phyloP scores from a whole-genome alignment of 192 early-diverging fungal genomes.

The Backusella circina region DNA sequence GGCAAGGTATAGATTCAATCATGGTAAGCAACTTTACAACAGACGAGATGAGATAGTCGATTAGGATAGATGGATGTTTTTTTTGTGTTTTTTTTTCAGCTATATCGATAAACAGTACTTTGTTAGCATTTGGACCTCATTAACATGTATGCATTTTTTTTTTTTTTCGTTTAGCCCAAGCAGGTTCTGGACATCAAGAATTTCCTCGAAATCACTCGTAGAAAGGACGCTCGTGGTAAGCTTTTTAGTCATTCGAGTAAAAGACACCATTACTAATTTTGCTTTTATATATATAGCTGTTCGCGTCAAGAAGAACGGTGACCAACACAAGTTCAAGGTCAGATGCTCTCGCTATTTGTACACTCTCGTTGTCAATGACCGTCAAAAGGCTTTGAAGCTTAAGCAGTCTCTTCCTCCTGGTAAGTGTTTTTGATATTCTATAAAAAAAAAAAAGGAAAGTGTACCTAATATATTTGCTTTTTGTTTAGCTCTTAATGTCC shows the following conservation, averaged over 20 bases:
- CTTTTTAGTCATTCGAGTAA: too few relatives aligned
- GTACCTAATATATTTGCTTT: background rate
- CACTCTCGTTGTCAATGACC: conserved; percentile 94
- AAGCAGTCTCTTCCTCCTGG: conserved; percentile 93
- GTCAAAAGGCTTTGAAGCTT: conserved; percentile 94
- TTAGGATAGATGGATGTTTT: background rate
- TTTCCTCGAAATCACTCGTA: conserved; percentile 92
- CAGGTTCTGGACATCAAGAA: conserved; percentile 97
- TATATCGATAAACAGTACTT: background rate
- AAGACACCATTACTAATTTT: too few relatives aligned
- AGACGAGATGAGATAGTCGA: background rate
- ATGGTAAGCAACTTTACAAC: background rate
- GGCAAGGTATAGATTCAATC: conserved; percentile 9
- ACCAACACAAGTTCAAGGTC: conserved; percentile 97
- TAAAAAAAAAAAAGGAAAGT: background rate
- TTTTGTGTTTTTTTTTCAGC: background rate
- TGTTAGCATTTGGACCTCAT: background rate
- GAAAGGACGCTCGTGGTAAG: conserved; percentile 92
- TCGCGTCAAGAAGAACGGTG: conserved; percentile 94
- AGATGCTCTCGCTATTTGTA: conserved; percentile 98
- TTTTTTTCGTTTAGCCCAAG: conserved; percentile 71
- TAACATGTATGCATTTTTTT: background rate
- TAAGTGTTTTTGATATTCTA: conserved; percentile 33
- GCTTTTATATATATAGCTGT: conserved; percentile 51
- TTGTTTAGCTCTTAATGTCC: conserved; percentile 2